A percentile compares a stretch with the other conserved stretches of the same genome.
phyloP scores from a whole-genome alignment of 371 early-diverging fungal species.

The Umbelopsis sp. region DNA sequence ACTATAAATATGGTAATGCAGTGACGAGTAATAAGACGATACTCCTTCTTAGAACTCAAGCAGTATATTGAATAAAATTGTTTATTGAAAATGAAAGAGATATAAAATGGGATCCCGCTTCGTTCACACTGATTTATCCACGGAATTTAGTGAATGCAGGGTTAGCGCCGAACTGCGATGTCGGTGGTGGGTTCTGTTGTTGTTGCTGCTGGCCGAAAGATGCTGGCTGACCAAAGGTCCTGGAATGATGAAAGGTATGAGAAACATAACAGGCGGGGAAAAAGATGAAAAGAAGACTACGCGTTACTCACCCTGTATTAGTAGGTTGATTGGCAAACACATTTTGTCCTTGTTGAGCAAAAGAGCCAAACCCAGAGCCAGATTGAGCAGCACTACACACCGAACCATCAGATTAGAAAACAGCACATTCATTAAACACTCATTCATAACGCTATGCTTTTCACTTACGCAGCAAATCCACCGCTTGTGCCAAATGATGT shows the following conservation, averaged over 20 bases:
- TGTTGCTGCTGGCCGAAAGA: constrained; percentile 2
- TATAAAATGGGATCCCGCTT: too few species aligned
- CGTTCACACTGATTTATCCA: not conserved
- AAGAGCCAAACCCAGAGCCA: constrained; percentile 1
- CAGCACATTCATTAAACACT: too few species aligned
- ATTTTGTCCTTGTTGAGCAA: constrained; percentile 5
- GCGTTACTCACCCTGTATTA: not conserved
- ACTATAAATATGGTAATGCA: too few species aligned
- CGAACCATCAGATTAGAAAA: too few species aligned
- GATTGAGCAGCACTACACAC: not conserved
- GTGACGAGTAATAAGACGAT: too few species aligned
- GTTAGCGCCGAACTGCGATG: not conserved
- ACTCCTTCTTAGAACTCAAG: too few species aligned
- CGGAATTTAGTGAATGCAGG: constrained; percentile 14
- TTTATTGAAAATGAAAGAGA: too few species aligned
- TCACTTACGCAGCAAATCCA: constrained; percentile 11
- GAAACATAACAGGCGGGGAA: not conserved
- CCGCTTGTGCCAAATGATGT: not conserved
- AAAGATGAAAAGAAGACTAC: not conserved
- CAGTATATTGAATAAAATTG: not conserved
- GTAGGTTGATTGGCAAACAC: not conserved
- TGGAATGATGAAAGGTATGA: not conserved
- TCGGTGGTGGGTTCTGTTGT: not conserved
- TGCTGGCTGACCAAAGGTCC: not conserved
- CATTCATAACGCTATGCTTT: not conserved